Evolutionary conservation across 2,329 filamentous ascomycete genomes (phyloP), one percentile per base, ranked within the genome.

Genomic region (Capronia americana): DNA sequence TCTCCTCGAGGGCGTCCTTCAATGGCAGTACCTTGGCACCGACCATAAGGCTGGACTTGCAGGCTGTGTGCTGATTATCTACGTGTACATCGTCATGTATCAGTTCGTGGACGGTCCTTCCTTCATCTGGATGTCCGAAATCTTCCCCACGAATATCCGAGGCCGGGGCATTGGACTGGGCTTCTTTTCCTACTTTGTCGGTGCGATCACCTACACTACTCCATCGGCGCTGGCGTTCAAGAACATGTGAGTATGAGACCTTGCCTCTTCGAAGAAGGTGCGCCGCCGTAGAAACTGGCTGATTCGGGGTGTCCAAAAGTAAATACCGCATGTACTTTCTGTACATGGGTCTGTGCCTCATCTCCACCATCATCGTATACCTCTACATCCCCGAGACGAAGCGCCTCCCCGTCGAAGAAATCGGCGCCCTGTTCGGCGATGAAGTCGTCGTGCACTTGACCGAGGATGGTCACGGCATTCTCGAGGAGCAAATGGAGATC

Each of bases 21-120:
- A 76, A 34, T 77, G 77, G 2, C 50, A 67, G n/a, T 80, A 73
- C 59, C 73, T 77, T 0, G 74, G 74, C 5, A 78, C 75, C 0
- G 71, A 67, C 24, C 77, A 79, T 62, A 70, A 64, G 11, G 71
- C 74, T 2, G 78, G 76, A 5, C 73, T 76, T 10, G 72, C 73
- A 23, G 79, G 74, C 3, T 77, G 75, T 5, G 74, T 80, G 0
- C 77, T 79, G 60, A 79, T 80, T 70, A 73, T 79, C 44, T 80
- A 77, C 70, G 74, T 79, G 61, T 79, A 76, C 63, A 78, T 79
- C 50, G 70, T 77, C 61, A 79, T 76, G 68, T 81, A 26, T 48
- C 62, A 68, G 34, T 62, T 28, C 58, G 57, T 66, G 26, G 81
- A 83, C 65, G 81, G 81, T 1, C 82, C 79, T 10, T 79, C 81